These are phyloP conservation scores for Colletotrichum gigasporum DNA, from an alignment of 2,329 filamentous ascomycete genomes.

Conservation along the genomic window DNA sequence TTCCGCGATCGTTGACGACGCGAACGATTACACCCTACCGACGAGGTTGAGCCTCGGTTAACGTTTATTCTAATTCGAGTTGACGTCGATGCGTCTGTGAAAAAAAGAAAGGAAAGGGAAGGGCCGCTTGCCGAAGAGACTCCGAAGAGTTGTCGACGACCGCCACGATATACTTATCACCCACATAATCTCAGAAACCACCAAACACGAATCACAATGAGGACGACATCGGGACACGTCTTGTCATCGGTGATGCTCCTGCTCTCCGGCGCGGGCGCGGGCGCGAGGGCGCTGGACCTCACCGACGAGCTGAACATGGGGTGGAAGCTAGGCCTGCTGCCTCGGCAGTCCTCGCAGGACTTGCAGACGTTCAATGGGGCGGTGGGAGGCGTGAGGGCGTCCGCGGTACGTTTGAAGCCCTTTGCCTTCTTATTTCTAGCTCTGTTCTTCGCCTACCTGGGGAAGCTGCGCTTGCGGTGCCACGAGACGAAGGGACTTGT, in stretches of 20 bases:
- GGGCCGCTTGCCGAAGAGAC: not conserved
- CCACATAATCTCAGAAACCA: not conserved
- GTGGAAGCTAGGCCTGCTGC: slow-evolving; percentile 47
- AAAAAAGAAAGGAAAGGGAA: not conserved
- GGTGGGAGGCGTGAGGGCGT: slow-evolving; percentile 48
- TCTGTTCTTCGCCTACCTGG: not conserved
- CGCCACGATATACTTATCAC: not conserved
- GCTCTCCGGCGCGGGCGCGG: slow-evolving; percentile 15
- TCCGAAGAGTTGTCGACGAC: not conserved
- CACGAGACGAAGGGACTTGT: too few relatives aligned
- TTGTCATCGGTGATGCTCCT: not conserved
- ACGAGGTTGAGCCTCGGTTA: slow-evolving; percentile 18
- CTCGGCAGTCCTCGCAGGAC: slow-evolving; percentile 43
- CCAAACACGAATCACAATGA: not conserved
- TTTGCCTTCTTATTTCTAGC: too few relatives aligned
- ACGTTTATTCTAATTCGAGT: not conserved
- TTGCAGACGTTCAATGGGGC: slow-evolving; percentile 53
- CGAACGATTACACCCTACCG: not conserved
- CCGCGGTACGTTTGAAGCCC: slow-evolving; percentile 40
- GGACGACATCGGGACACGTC: not conserved
- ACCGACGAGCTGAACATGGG: slow-evolving; percentile 43
- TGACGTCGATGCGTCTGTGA: not conserved
- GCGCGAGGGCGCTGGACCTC: slow-evolving; percentile 37
- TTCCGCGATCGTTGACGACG: slow-evolving; percentile 8
- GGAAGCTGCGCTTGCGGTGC: too few relatives aligned